Conservation (phyloP, 1,139 yeast species). For the Lodderomyces beijingensis region DNA sequence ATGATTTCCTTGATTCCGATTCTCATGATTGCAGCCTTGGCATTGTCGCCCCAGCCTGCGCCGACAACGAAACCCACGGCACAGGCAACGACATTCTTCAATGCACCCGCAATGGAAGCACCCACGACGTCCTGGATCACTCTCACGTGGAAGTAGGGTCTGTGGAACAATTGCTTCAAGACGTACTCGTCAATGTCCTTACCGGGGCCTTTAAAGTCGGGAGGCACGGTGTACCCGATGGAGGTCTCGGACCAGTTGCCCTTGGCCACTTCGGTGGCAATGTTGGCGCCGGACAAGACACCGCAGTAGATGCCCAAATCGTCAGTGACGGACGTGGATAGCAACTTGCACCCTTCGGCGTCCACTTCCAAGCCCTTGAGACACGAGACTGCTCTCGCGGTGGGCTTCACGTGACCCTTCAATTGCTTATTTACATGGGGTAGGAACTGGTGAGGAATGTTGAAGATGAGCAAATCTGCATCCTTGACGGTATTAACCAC, state of each 20-base stretch:
- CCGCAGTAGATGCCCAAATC: conserved; percentile 86
- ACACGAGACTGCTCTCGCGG: conserved; percentile 84
- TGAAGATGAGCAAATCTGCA: conserved; percentile 82
- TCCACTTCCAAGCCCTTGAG: conserved; percentile 87
- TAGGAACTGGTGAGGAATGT: conserved; percentile 92
- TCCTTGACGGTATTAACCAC: conserved; percentile 64
- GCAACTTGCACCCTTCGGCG: conserved; percentile 72
- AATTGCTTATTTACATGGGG: conserved; percentile 69
- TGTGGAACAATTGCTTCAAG: conserved; percentile 78
- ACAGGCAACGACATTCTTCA: conserved; percentile 88
- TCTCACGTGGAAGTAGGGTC: conserved; percentile 92
- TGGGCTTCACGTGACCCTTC: conserved; percentile 64
- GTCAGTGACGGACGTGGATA: conserved; percentile 71
- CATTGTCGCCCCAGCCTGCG: conserved; percentile 96
- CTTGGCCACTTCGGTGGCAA: conserved; percentile 91
- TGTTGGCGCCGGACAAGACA: conserved; percentile 90
- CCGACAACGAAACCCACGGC: conserved; percentile 96
- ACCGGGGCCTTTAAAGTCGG: conserved; percentile 66
- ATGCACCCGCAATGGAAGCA: conserved; percentile 90
- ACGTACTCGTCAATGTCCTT: conserved; percentile 67
- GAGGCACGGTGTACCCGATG: conserved; percentile 76
- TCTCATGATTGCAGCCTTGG: conserved; percentile 94
- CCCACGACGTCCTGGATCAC: conserved; percentile 90
- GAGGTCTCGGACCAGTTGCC: conserved; percentile 95
- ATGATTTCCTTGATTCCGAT: conserved; percentile 87